Percentiles rank a stretch among this genome's conserved stretches.
These are phyloP conservation scores for Umbelopsis vinacea DNA, from an alignment of 192 early-diverging fungal genomes.

Conservation along the genomic window DNA sequence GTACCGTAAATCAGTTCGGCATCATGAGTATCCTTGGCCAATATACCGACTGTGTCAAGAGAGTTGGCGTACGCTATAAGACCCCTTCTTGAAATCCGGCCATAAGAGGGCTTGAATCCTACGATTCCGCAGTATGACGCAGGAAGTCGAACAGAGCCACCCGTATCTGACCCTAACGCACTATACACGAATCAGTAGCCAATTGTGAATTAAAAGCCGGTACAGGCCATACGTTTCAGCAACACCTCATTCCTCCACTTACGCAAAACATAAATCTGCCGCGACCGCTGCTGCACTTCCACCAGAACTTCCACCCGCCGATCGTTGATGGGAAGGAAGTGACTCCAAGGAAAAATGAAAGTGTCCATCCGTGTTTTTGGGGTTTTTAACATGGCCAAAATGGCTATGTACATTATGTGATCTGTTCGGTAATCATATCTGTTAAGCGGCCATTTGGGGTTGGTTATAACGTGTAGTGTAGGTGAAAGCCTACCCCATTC, in stretches of 20 bases:
- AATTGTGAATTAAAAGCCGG: neutral
- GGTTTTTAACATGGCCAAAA: slow-evolving; percentile 49
- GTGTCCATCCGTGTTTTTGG: slow-evolving; percentile 23
- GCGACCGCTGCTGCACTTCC: slow-evolving; percentile 92
- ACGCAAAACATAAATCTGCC: slow-evolving; percentile 75
- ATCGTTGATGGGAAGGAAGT: slow-evolving; percentile 36
- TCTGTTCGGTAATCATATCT: slow-evolving; percentile 24
- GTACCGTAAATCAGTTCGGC: slow-evolving; percentile 63
- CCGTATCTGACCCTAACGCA: slow-evolving; percentile 92
- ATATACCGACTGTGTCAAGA: slow-evolving; percentile 87
- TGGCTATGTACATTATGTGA: slow-evolving; percentile 52
- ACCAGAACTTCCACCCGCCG: slow-evolving; percentile 91
- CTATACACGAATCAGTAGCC: slow-evolving; percentile 37
- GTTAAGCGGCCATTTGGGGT: neutral
- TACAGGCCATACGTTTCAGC: neutral
- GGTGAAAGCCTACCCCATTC: slow-evolving; percentile 75
- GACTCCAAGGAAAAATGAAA: slow-evolving; percentile 6
- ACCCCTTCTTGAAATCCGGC: slow-evolving; percentile 82
- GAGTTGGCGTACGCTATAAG: slow-evolving; percentile 86
- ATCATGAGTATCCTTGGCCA: slow-evolving; percentile 66
- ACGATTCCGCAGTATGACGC: slow-evolving; percentile 93
- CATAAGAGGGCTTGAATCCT: slow-evolving; percentile 94
- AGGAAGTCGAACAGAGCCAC: slow-evolving; percentile 92
- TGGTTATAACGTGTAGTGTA: neutral
- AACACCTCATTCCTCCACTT: slow-evolving; percentile 32